phyloP scores from a whole-genome alignment of 352 stramenopile genomes.

The Thalassiosira hispida region DNA sequence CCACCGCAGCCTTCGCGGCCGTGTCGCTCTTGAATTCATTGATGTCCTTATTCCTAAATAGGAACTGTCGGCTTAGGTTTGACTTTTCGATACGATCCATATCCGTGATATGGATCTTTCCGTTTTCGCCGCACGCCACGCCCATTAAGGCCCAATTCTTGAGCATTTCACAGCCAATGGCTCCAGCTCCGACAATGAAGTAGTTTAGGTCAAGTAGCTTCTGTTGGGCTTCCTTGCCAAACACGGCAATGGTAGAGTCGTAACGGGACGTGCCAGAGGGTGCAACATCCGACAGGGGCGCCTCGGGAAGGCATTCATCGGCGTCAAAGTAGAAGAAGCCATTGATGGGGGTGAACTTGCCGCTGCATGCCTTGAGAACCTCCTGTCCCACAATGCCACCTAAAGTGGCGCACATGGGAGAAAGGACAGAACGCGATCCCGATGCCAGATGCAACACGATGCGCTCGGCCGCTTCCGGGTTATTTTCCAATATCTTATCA shows the following conservation, averaged over 20 bases:
- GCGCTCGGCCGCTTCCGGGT: slow-evolving; percentile 66
- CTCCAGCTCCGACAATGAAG: slow-evolving; percentile 98
- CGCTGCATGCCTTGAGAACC: slow-evolving; percentile 97
- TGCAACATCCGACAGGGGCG: slow-evolving; percentile 70
- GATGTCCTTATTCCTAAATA: slow-evolving; percentile 98
- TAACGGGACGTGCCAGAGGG: slow-evolving; percentile 69
- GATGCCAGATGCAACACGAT: slow-evolving; percentile 86
- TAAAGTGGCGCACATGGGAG: slow-evolving; percentile 95
- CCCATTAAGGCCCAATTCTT: slow-evolving; percentile 99
- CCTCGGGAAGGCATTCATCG: slow-evolving; percentile 93
- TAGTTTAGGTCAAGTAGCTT: slow-evolving; percentile 80
- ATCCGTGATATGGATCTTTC: slow-evolving; percentile 93
- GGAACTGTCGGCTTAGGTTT: slow-evolving; percentile 98
- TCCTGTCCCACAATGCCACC: slow-evolving; percentile 97
- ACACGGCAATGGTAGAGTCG: slow-evolving; percentile 80
- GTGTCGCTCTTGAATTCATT: slow-evolving; percentile 94
- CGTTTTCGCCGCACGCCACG: slow-evolving; percentile 89
- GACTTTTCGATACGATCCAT: slow-evolving; percentile 99
- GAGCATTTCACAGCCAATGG: slow-evolving; percentile 99
- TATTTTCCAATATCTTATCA: slow-evolving; percentile 83
- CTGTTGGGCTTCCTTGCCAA: slow-evolving; percentile 78
- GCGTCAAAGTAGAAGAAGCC: slow-evolving; percentile 99
- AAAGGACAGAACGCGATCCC: slow-evolving; percentile 91
- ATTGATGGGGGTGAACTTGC: slow-evolving; percentile 98
- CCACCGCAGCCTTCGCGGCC: slow-evolving; percentile 90